phyloP scores from a whole-genome alignment of 176 grass and related monocot species.

The Avena sativa region DNA sequence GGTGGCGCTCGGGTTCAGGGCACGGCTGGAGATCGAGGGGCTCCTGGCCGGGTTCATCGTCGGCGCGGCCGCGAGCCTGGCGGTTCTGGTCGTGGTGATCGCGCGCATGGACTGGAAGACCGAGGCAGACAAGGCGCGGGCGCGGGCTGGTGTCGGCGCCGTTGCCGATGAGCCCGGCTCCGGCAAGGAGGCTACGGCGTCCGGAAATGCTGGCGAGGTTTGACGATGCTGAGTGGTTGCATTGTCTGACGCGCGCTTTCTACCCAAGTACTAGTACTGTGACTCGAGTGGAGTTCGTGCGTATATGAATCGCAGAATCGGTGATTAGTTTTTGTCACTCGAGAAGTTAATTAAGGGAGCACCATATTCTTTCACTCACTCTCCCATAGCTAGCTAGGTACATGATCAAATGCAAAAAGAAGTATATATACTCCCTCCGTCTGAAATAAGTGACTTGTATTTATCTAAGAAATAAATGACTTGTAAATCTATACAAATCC shows the following conservation, averaged over 20 bases:
- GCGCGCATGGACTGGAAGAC: slow-evolving; percentile 66
- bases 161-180: neutral
- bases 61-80: slow-evolving; percentile 50
- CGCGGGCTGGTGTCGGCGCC: neutral
- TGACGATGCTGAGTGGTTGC: neutral
- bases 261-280: too few species aligned
- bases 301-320: too few species aligned
- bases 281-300: too few species aligned
- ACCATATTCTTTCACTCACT: too few species aligned
- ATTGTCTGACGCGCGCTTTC: neutral
- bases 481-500: too few species aligned
- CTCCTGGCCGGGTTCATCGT: slow-evolving; percentile 65
- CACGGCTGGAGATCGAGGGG: slow-evolving; percentile 52
- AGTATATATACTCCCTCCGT: too few species aligned
- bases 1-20: slow-evolving; percentile 66
- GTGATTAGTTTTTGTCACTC: too few species aligned
- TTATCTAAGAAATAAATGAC: too few species aligned
- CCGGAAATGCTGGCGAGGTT: neutral
- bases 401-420: too few species aligned
- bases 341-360: too few species aligned
- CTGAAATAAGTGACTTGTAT: too few species aligned
- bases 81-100: slow-evolving; percentile 56
- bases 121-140: slow-evolving; percentile 62
- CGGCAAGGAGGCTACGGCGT: neutral
- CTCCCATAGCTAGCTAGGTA: too few species aligned